Base-by-base conservation (phyloP, 768 basidiomycete species). In the Lactifluus volemus region DNA sequence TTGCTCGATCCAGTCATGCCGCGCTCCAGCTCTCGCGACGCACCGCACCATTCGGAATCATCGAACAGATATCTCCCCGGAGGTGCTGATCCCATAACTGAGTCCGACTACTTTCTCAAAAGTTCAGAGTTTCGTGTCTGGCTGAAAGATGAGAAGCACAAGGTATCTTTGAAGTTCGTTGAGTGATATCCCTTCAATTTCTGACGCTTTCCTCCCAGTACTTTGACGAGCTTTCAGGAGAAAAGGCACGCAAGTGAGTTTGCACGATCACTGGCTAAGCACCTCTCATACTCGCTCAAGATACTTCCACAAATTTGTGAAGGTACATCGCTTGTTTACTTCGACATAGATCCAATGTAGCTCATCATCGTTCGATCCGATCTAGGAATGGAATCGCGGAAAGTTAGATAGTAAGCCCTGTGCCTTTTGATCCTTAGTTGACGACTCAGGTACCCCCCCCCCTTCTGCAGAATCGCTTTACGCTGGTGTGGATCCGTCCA, bases 281-380 rank as follows among this genome's bases (percentile, higher is more conserved):
- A 61, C 77, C 70, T 55, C 65, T 71, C 55, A 70, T 68, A 53
- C 53, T 53, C 66, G 61, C 58, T 29, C 60, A 53, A 91, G 89
- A 68, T 93, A 95, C 70, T 98, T 98, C 70, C 85, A 87, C 68
- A 96, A 94, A 74, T 97, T 98, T 68, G 85, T 93, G 44, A 89
- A 88, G 79, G 86, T 86, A 68, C 65, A 74, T 63, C 63, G 50
- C 50, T 52, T n/a, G 7, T 53, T 30, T 67, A 17, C 38, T 34
- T 17, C 36, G 4, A 6, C 7, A 7, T 19, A 17, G 55, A 49
- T 30, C 38, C 32, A 60, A 48, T 12, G 61, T 61, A 9, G 32
- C 44, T 59, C 19, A 41, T 67, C 39, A 30, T 42, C 30, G 29
- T 30, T 12, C 38, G 25, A 25, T 11, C 1, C 19, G 8, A 41